Conservation (phyloP, 768 basidiomycete species). For the Clathrus columnatus region DNA sequence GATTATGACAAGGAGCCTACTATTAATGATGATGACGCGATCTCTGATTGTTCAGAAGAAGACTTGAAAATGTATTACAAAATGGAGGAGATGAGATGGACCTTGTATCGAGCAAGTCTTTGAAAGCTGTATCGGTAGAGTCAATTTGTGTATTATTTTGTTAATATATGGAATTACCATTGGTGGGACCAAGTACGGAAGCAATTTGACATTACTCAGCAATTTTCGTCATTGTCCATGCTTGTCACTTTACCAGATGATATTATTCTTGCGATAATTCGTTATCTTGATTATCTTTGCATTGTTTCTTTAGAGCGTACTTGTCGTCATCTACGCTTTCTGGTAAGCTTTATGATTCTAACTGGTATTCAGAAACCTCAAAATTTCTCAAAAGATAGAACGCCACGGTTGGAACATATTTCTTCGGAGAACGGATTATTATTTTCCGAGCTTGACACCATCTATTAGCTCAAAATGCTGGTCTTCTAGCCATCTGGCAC, state of each 20-base stretch:
- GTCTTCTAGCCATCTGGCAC: neutral
- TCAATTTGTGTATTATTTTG: too few species aligned
- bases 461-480: neutral
- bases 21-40: too few species aligned
- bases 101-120: too few species aligned
- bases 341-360: neutral
- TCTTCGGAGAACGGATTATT: neutral
- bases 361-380: neutral
- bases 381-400: neutral
- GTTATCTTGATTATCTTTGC: neutral
- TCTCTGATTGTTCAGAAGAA: too few species aligned
- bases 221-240: neutral
- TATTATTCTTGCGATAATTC: neutral
- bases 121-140: too few species aligned
- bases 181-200: too few species aligned
- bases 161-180: too few species aligned
- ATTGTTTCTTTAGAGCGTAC: neutral
- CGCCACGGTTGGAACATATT: neutral
- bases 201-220: neutral
- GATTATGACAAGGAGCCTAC: too few species aligned
- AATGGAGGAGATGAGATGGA: too few species aligned
- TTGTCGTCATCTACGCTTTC: neutral
- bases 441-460: neutral
- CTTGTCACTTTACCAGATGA: neutral
- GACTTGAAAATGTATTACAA: too few species aligned